These are phyloP conservation scores for Nothomitra cinnamomea DNA, from an alignment of 2,329 filamentous ascomycete genomes.

Conservation along the genomic window DNA sequence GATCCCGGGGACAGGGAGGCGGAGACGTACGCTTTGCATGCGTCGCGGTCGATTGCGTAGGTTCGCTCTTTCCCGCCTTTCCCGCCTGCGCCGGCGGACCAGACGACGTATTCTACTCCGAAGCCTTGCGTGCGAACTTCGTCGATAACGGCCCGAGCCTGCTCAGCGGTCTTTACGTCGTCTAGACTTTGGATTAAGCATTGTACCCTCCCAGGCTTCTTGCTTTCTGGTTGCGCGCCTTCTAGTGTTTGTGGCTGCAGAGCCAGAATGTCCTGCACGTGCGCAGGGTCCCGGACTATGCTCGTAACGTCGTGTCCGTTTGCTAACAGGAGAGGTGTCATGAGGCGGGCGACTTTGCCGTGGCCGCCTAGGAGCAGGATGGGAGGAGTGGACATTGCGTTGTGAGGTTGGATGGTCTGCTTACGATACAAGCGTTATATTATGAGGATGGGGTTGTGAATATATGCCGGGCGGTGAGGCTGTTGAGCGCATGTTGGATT, in stretches of 20 bases:
- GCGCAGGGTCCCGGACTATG: slow-evolving; percentile 56
- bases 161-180: not conserved
- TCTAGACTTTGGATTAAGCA: not conserved
- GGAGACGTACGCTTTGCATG: slow-evolving; percentile 36
- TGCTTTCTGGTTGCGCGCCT: not conserved
- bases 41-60: slow-evolving; percentile 34
- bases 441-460: no score
- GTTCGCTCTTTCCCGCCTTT: slow-evolving; percentile 32
- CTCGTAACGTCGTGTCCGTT: slow-evolving; percentile 64
- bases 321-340: slow-evolving; percentile 60
- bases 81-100: slow-evolving; percentile 33
- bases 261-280: slow-evolving; percentile 41
- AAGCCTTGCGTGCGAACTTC: slow-evolving; percentile 17
- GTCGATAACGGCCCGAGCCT: slow-evolving; percentile 9
- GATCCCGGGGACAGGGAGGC: slow-evolving; percentile 27
- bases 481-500: no score
- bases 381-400: slow-evolving; percentile 3
- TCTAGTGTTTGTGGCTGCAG: no score
- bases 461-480: no score
- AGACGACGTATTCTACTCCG: slow-evolving; percentile 25
- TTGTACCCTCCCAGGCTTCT: not conserved
- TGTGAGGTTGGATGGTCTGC: no score
- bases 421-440: no score
- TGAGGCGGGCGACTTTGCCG: slow-evolving; percentile 57
- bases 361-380: slow-evolving; percentile 67